These are phyloP conservation scores for Claviceps lovelessii DNA, from an alignment of 2,329 filamentous ascomycete species.

Conservation along the genomic window DNA sequence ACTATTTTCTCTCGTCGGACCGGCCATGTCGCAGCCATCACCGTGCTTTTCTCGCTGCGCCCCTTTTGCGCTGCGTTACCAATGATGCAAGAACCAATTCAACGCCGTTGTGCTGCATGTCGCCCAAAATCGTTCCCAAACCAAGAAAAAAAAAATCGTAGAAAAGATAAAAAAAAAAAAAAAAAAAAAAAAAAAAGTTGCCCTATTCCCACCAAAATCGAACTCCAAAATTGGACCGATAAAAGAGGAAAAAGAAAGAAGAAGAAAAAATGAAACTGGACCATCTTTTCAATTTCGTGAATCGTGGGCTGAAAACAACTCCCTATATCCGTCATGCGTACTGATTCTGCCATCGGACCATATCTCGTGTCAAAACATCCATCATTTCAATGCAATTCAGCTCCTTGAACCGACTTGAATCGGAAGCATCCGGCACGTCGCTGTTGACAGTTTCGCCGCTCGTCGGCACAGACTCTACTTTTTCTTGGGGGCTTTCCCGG, in stretches of 20 bases:
- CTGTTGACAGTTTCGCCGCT: slow-evolving; percentile 20
- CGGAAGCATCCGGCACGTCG: slow-evolving; percentile 11
- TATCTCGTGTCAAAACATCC: slow-evolving; percentile 65
- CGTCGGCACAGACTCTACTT: slow-evolving; percentile 20
- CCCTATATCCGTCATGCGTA: slow-evolving; percentile 27
- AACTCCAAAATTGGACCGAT: background rate
- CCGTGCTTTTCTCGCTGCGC: background rate
- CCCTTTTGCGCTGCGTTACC: slow-evolving; percentile 1
- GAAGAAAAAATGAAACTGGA: background rate
- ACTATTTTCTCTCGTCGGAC: background rate
- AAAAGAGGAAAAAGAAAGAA: background rate
- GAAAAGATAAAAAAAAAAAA: background rate
- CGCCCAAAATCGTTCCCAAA: slow-evolving; percentile 3
- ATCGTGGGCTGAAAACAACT: background rate
- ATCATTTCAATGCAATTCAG: slow-evolving; percentile 79
- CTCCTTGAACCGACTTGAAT: slow-evolving; percentile 50
- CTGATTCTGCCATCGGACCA: slow-evolving; percentile 75
- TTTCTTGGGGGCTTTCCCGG: slow-evolving; percentile 20
- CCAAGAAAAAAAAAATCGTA: background rate
- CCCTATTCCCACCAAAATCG: background rate
- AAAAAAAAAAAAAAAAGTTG: background rate
- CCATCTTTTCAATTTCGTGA: background rate
- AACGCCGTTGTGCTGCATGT: slow-evolving; percentile 4
- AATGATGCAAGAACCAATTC: slow-evolving; percentile 3
- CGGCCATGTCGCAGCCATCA: background rate